phyloP scores from a whole-genome alignment of 2,329 filamentous ascomycete genomes.

The Colletotrichum horii region DNA sequence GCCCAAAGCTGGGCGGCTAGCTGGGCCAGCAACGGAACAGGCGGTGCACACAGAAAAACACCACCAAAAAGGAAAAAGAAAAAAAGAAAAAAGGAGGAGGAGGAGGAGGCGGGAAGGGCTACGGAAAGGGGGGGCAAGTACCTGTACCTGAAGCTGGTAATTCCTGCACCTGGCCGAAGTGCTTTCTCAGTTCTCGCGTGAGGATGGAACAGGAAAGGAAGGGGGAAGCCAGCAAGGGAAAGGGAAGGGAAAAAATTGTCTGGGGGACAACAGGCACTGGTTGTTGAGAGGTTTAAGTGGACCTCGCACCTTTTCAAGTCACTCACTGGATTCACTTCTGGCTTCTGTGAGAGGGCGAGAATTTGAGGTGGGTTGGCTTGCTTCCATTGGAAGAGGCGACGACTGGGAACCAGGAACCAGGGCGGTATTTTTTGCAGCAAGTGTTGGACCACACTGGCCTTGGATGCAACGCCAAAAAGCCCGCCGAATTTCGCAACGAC shows the following conservation, averaged over 20 bases:
- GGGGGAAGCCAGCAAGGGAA: conserved; percentile 2
- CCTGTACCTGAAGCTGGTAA: not conserved
- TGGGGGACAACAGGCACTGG: conserved; percentile 19
- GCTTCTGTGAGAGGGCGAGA: not conserved
- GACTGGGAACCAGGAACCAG: not conserved
- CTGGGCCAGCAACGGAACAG: not conserved
- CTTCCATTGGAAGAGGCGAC: not conserved
- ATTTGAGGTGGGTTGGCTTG: not conserved
- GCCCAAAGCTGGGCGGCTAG: not conserved
- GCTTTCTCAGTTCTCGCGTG: conserved; percentile 11
- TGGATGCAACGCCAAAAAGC: conserved; percentile 8
- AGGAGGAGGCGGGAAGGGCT: not conserved
- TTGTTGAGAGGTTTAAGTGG: conserved; percentile 26
- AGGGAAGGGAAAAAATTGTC: not conserved
- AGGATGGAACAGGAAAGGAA: conserved; percentile 6
- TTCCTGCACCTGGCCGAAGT: not conserved
- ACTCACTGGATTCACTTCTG: conserved; percentile 7
- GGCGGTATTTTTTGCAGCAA: conserved; percentile 8
- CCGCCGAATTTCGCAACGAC: conserved; percentile 9
- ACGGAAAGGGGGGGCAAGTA: not conserved
- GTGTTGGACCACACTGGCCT: conserved; percentile 1
- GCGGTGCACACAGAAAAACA: not conserved
- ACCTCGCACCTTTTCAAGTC: conserved; percentile 14
- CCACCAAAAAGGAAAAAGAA: not conserved
- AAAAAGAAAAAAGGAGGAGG: not conserved